Evolutionary conservation across 1,284 basidiomycete species (phyloP).

Genomic region (Rhodotorula glutinis): DNA sequence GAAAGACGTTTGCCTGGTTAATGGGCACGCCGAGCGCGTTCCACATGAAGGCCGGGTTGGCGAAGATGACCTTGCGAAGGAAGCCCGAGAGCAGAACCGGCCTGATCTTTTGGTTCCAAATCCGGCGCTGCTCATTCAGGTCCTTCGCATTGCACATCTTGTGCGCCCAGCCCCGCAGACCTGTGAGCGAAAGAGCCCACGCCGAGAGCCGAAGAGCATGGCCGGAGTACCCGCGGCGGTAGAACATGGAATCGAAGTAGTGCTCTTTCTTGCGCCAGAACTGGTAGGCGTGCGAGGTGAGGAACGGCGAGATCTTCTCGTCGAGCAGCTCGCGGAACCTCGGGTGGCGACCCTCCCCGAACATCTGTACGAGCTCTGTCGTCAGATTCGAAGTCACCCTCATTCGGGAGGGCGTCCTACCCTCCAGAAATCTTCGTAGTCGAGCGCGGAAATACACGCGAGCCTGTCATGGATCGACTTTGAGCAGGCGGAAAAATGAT

Average conservation of each 20-base stretch:
- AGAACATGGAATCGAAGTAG: slow-evolving; percentile 67
- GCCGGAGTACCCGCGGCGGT: slow-evolving; percentile 66
- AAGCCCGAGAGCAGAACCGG: slow-evolving; percentile 66
- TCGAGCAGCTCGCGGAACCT: slow-evolving; percentile 66
- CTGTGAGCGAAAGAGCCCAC: slow-evolving; percentile 61
- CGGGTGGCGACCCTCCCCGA: slow-evolving; percentile 65
- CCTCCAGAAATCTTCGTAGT: slow-evolving; percentile 67
- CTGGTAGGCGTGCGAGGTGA: slow-evolving; percentile 71
- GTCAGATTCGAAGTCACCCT: background rate
- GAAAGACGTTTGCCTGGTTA: slow-evolving; percentile 62
- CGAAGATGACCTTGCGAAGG: slow-evolving; percentile 59
- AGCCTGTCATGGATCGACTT: slow-evolving; percentile 58
- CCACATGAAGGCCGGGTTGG: slow-evolving; percentile 64
- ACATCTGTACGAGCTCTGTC: slow-evolving; percentile 50
- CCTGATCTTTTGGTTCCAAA: slow-evolving; percentile 63
- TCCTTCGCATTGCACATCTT: slow-evolving; percentile 59
- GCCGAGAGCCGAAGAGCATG: slow-evolving; percentile 66
- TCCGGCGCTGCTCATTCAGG: slow-evolving; percentile 61
- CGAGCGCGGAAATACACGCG: slow-evolving; percentile 62
- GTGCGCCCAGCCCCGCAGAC: slow-evolving; percentile 60
- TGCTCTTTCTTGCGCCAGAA: slow-evolving; percentile 67
- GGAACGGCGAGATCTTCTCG: slow-evolving; percentile 63
- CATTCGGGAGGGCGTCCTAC: background rate
- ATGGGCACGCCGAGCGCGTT: slow-evolving; percentile 66
- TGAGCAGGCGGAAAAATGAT: too few species aligned